These are phyloP conservation scores for Selaginella tamariscina DNA, from an alignment of 75 land plant species.

Conservation along the genomic window DNA sequence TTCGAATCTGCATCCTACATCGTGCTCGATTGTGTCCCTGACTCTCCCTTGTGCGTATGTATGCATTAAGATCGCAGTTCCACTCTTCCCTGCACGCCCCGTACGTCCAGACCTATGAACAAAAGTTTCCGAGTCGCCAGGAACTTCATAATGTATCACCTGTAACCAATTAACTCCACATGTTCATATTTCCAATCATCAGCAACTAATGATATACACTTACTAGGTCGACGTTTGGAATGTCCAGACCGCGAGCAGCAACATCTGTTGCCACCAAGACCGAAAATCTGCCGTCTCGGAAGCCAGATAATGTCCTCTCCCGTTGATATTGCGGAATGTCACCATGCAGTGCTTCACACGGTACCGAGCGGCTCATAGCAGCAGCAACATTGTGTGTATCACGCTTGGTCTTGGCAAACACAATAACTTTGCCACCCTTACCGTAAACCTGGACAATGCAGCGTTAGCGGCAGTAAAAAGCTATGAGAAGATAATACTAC, in stretches of 20 bases:
- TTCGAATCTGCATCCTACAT: slow-evolving; percentile 6
- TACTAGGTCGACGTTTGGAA: slow-evolving; percentile 77
- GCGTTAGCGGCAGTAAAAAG: background rate
- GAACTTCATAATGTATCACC: slow-evolving; percentile 9
- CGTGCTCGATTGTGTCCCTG: background rate
- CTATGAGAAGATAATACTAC: background rate
- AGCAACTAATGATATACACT: slow-evolving; percentile 9
- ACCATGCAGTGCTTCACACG: slow-evolving; percentile 85
- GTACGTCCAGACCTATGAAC: slow-evolving; percentile 92
- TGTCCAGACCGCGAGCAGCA: slow-evolving; percentile 83
- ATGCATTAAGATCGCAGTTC: slow-evolving; percentile 70
- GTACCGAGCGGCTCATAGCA: slow-evolving; percentile 40
- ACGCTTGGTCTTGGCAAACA: slow-evolving; percentile 81
- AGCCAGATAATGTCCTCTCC: slow-evolving; percentile 71
- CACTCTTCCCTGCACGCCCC: slow-evolving; percentile 95
- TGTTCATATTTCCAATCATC: background rate
- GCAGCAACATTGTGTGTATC: slow-evolving; percentile 84
- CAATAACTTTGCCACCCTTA: slow-evolving; percentile 87
- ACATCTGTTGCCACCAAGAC: slow-evolving; percentile 95
- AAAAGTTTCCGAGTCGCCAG: slow-evolving; percentile 8
- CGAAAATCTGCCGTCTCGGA: slow-evolving; percentile 71
- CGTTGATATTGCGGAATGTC: slow-evolving; percentile 81
- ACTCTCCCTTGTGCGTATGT: slow-evolving; percentile 43
- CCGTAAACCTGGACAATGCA: slow-evolving; percentile 59
- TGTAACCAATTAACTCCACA: background rate